Base-by-base conservation (phyloP, 2,329 filamentous ascomycete species). In the Raffaelea ambrosiae region DNA sequence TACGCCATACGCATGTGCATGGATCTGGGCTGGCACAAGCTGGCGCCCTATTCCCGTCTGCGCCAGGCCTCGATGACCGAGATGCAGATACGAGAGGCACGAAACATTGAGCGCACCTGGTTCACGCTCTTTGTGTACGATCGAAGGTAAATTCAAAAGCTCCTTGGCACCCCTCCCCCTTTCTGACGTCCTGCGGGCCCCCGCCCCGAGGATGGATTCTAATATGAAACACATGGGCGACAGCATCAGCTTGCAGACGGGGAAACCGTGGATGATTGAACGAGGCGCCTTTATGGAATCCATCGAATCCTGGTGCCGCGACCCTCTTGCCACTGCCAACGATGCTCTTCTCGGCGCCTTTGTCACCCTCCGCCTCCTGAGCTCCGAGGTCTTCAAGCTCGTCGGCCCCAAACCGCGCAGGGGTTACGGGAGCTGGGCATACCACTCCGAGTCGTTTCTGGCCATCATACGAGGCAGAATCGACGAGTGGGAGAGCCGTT, bases 181-280 rank as follows among this genome's bases (percentile, higher is more conserved):
- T n/a, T n/a, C n/a, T n/a, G n/a, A n/a, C n/a, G n/a, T n/a, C n/a
- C n/a, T n/a, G n/a, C n/a, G n/a, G n/a, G n/a, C n/a, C n/a, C n/a
- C n/a, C n/a, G n/a, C n/a, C n/a, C n/a, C n/a, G n/a, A n/a, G n/a
- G n/a, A n/a, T n/a, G n/a, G n/a, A n/a, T n/a, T n/a, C n/a, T n/a
- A n/a, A n/a, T n/a, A n/a, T n/a, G n/a, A n/a, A n/a, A 33, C 9
- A 16, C 31, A 9, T 33, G 9, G 31, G 31, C 31, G 31, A 33
- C 23, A 68, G 66, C 45, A 61, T 69, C 40, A 68, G 66, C 40
- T 47, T 69, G 4, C 66, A 69, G 49, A 60, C 65, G 1, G 66
- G 66, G 4, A 67, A 65, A 43, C 66, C 67, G 0, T 67, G 61
- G 57, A 70, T 69, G 66, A 66, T 68, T 21, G 64, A 67, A 31